Conservation (phyloP, 805 yeast species). For the Kluyveromyces aestuarii region DNA sequence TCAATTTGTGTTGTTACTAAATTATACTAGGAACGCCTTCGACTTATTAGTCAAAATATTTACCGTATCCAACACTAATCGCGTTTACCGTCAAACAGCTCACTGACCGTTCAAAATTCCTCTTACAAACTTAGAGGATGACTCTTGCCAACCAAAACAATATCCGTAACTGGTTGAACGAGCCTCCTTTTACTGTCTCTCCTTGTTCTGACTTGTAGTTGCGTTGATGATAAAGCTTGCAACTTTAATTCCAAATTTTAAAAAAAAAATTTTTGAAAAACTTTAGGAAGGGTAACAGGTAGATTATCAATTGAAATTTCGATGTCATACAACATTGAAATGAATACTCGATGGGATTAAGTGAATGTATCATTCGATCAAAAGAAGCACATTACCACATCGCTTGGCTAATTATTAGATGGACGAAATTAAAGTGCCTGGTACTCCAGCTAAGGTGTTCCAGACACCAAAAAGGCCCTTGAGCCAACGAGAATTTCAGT, state of each 20-base stretch:
- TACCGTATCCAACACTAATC: neutral
- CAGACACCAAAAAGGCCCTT: slow-evolving; percentile 17
- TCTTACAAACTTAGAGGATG: neutral
- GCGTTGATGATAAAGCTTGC: neutral
- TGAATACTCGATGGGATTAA: neutral
- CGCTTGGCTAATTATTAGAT: too few relatives aligned
- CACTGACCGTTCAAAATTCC: neutral
- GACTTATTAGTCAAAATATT: neutral
- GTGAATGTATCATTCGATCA: neutral
- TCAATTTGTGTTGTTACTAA: neutral
- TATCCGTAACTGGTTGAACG: neutral
- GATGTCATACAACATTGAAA: neutral
- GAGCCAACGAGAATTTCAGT: slow-evolving; percentile 14
- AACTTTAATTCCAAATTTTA: neutral
- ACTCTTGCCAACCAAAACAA: neutral
- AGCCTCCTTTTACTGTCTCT: neutral
- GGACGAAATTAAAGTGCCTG: neutral
- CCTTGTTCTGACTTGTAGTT: neutral
- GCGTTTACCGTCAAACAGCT: neutral
- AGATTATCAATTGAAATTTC: neutral
- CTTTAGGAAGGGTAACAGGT: neutral
- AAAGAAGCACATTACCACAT: neutral
- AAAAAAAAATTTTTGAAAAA: neutral
- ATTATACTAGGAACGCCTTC: neutral
- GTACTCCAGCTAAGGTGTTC: slow-evolving; percentile 7